Percentiles rank a stretch among this genome's conserved stretches.
Evolutionary conservation across 2,329 filamentous ascomycete genomes (phyloP).

Genomic region (Teratosphaeria nubilosa): DNA sequence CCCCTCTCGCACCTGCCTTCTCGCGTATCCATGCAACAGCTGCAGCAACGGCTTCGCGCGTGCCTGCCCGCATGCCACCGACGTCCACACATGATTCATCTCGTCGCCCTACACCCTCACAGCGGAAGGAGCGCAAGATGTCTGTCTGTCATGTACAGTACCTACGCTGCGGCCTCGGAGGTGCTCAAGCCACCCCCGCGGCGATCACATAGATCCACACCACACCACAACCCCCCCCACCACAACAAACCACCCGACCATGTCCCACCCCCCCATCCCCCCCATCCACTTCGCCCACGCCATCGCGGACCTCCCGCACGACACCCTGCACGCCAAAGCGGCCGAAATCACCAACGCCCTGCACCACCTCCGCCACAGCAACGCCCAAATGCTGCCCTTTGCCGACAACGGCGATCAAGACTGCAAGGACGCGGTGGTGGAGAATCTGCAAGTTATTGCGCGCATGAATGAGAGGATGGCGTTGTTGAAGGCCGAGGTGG

Average conservation of each 20-base stretch:
- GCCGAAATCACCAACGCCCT: conserved; percentile 68
- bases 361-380: conserved; percentile 62
- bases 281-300: conserved; percentile 38
- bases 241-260: neutral
- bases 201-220: neutral
- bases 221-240: neutral
- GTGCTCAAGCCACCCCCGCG: conserved; percentile 15
- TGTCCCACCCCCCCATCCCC: conserved; percentile 19
- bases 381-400: conserved; percentile 61
- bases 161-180: conserved; percentile 5
- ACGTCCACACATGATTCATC: conserved; percentile 26
- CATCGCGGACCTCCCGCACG: conserved; percentile 55
- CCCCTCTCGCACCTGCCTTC: conserved; percentile 1
- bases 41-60: conserved; percentile 16
- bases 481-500: conserved; percentile 55
- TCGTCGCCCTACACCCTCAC: neutral
- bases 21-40: conserved; percentile 20
- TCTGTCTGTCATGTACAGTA: neutral
- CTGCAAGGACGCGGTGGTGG: conserved; percentile 62
- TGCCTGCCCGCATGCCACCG: conserved; percentile 17
- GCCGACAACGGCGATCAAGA: conserved; percentile 55
- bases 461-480: conserved; percentile 58
- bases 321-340: conserved; percentile 61
- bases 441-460: conserved; percentile 59
- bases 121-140: neutral